Percentiles rank a stretch among this genome's conserved stretches.
Conservation (phyloP, 2,329 filamentous ascomycete species). For the Xylaria arbuscula region DNA sequence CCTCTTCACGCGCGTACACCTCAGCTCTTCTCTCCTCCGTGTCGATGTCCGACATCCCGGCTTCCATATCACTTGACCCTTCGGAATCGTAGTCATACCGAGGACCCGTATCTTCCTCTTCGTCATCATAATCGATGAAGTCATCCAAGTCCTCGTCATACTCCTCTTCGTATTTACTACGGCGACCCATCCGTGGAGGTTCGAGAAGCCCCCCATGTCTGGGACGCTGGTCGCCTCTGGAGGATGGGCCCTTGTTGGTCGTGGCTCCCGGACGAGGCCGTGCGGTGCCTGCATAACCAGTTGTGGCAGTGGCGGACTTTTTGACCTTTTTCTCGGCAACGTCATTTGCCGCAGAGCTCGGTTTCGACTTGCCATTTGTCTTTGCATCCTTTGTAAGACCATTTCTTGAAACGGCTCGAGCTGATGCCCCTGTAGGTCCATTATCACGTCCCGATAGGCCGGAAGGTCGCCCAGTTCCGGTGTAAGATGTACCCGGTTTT, state of each 20-base stretch:
- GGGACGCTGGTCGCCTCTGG: constrained; percentile 35
- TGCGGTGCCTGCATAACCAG: constrained; percentile 73
- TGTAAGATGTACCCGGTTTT: constrained; percentile 44
- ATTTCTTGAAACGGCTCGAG: constrained; percentile 40
- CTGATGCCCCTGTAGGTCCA: constrained; percentile 31
- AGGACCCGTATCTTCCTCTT: constrained; percentile 58
- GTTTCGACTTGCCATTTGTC: constrained; percentile 45
- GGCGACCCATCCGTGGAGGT: constrained; percentile 50
- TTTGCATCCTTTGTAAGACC: constrained; percentile 43
- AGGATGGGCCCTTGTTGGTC: constrained; percentile 45
- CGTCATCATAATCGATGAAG: constrained; percentile 71
- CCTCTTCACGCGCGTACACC: constrained; percentile 72
- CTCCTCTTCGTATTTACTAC: constrained; percentile 65
- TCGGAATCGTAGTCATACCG: constrained; percentile 70
- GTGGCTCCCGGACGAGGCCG: constrained; percentile 63
- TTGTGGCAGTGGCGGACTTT: constrained; percentile 70
- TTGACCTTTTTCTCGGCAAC: constrained; percentile 68
- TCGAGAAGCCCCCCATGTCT: constrained; percentile 50
- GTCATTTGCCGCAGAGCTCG: constrained; percentile 50
- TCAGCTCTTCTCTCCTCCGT: constrained; percentile 74
- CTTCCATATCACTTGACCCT: constrained; percentile 81
- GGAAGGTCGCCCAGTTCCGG: constrained; percentile 42
- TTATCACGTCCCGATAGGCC: constrained; percentile 39
- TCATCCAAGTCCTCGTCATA: constrained; percentile 71
- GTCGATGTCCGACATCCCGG: constrained; percentile 78